Base-by-base conservation (phyloP, 306 rosid species). In the Begonia fuchsioides region DNA sequence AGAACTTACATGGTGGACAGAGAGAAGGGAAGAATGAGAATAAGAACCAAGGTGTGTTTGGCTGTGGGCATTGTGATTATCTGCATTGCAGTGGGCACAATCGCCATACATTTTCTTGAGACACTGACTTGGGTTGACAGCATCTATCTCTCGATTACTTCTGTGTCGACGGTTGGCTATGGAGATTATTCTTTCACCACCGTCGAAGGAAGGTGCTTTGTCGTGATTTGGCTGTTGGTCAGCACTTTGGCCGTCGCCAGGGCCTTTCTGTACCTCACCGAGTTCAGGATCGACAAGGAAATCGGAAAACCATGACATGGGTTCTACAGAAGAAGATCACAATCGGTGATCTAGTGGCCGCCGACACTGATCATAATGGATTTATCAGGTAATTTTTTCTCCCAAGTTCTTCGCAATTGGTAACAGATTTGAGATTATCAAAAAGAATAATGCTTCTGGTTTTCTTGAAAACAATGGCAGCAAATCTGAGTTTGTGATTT, bases 1-100 rank as follows among this genome's bases (percentile, higher is more conserved):
- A 57, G 80, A 50, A 64, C 76, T 51, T 86, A 76, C 50, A 73
- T 86, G 7, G 69, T 86, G 2, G 93, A 86, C 39, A 93, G 76
- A 69, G 95, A 73, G 0, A 86, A 86, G 55, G 93, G 95, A 2
- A 74, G 95, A 64, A 81, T 86, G 95, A 73, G 95, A 61, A 86
- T 86, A 35, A 69, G 93, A 17, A 56, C 81, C 66, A 86, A 81
- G 68, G 95, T 86, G 46, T 73, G 85, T 43, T 77, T 86, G 75
- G 95, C 95, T 6, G 80, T 86, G 18, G 87, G 93, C 11, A 87
- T 81, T 52, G 93, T 81, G 47, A 78, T 86, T 0, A 11, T 86
- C 58, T 81, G 88, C 61, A 76, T 81, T 61, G 93, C 87, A 18
- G 45, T 81, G 13, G 95, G 93, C 43, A 50, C 76, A 26, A 45